Evolutionary conservation across 78 protist species (phyloP).

Genomic region (Dictyostelium citrinum): DNA sequence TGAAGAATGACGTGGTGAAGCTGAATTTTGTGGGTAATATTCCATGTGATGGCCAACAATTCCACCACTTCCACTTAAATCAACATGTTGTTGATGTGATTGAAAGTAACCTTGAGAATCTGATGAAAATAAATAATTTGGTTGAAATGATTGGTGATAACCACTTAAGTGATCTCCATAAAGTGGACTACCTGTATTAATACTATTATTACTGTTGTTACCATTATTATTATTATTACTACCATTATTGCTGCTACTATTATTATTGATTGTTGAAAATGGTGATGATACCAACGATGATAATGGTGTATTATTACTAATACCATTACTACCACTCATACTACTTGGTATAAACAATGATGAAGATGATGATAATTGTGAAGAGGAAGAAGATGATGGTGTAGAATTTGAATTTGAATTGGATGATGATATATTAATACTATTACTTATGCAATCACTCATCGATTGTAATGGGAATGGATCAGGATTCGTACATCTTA

Average conservation of each 20-base stretch:
- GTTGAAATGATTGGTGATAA: not conserved
- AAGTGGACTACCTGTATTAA: not conserved
- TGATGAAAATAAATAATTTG: slow-evolving; percentile 4
- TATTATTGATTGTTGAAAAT: not conserved
- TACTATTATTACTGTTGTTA: not conserved
- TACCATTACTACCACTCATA: not conserved
- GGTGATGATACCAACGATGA: not conserved
- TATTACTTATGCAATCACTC: not conserved
- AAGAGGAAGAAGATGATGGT: not conserved
- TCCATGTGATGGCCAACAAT: not conserved
- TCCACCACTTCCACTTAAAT: not conserved
- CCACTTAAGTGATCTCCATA: not conserved
- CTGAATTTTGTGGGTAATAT: not conserved
- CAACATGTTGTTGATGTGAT: not conserved
- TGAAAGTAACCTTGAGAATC: not conserved
- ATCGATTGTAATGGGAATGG: slow-evolving; percentile 49
- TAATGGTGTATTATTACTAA: not conserved
- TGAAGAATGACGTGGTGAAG: not conserved
- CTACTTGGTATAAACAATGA: not conserved
- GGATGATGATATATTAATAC: not conserved
- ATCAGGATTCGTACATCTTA: slow-evolving; percentile 67
- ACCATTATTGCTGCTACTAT: not conserved
- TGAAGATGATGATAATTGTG: not conserved
- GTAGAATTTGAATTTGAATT: not conserved
- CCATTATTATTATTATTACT: not conserved